Conservation (phyloP, 495 filamentous ascomycete genomes). For the Penicillium verhagenii region DNA sequence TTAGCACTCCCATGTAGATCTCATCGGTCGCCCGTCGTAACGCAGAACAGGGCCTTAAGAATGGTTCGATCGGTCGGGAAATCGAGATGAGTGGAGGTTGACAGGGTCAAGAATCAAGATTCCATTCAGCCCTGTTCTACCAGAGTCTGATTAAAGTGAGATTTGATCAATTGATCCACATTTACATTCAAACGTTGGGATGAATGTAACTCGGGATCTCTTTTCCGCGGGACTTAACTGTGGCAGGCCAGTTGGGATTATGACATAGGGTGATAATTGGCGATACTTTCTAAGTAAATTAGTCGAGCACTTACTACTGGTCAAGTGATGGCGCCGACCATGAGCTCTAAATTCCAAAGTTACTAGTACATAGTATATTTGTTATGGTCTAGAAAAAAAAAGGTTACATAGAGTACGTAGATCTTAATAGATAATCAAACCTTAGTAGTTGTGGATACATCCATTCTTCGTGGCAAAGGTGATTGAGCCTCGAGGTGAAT, state of each 20-base stretch:
- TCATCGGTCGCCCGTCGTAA: conserved; percentile 15
- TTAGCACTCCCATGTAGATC: conserved; percentile 10
- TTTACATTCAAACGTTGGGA: background rate
- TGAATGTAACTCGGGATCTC: background rate
- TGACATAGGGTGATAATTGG: background rate
- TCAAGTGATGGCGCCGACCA: no score
- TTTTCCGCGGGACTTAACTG: background rate
- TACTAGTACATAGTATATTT: no score
- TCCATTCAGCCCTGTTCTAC: background rate
- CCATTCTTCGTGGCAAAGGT: background rate
- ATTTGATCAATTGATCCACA: background rate
- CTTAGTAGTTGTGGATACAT: background rate
- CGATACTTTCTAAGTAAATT: background rate
- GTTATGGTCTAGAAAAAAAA: background rate
- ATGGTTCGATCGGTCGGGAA: background rate
- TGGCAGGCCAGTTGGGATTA: no score
- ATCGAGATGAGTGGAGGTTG: conserved; percentile 1
- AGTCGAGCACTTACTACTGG: background rate
- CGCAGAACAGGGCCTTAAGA: background rate
- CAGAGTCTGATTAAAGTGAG: background rate
- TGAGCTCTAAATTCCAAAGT: no score
- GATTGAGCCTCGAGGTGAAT: no score
- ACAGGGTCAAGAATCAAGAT: conserved; percentile 4
- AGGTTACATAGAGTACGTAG: background rate
- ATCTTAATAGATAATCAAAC: background rate